Evolutionary conservation across 2,329 filamentous ascomycete species (phyloP), one percentile per base, ranked within the genome.

Genomic region (Aspergillus unguis): DNA sequence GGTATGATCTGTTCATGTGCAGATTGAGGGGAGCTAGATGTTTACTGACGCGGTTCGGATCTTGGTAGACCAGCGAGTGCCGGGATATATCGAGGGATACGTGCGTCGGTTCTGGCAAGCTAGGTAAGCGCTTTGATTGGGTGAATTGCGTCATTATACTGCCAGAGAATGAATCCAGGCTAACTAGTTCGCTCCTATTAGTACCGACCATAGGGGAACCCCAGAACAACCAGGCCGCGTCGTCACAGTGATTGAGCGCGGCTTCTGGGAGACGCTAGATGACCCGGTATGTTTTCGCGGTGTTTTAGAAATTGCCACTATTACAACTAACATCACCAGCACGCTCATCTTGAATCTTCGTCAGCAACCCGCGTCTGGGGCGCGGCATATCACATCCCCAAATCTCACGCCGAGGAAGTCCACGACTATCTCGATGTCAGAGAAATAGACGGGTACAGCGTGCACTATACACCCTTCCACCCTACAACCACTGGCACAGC

Each of bases 361-460:
- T 17, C 69, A 5, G 61, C 60, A 52, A 67, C 63, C 80, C 52
- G 82, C 63, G 90, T 96, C 62, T 97, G 92, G 92, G 94, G 94
- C 53, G 88, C 90, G 11, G 94, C 92, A 58, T 95, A 96, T 75
- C 88, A 92, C 66, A 92, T 96, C 71, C 78, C 81, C 28, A 72
- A 85, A 5, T 77, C 82, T 2, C 81, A 85, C 60, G 90, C 95
- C 25, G 80, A 84, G 55, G 86, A 92, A 74, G 92, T 96, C 3
- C 86, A 89, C 61, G 81, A 85, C 53, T 96, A 96, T 70, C 88
- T 99, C 44, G 92, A 97, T 71, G 92, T 96, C 59, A 86, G 94
- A 42, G 94, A 99, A 73, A 96, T 97, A 67, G 96, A 97, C 74
- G 94, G 94, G 27, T 99, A 99, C 74, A 89, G 86, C 49, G 95